A percentile compares a stretch with the other conserved stretches of the same genome.
phyloP scores from a whole-genome alignment of 257 asterid genomes.

The Gardenia jasminoides region DNA sequence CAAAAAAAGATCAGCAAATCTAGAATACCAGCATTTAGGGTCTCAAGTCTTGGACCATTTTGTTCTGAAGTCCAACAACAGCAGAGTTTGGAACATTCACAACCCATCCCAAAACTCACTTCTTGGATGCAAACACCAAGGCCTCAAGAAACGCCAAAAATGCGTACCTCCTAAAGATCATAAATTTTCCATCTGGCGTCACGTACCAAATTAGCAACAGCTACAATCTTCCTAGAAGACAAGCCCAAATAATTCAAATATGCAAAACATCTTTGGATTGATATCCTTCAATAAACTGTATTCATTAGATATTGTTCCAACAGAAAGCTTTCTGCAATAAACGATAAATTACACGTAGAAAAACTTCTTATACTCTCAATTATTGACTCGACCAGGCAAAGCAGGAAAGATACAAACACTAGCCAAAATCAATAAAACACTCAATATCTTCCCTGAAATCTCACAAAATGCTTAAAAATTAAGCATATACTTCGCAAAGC shows the following conservation, averaged over 20 bases:
- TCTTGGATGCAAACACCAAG: background rate
- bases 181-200: constrained; percentile 19
- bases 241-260: background rate
- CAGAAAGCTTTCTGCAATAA: background rate
- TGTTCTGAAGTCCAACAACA: constrained; percentile 38
- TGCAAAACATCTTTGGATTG: background rate
- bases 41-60: constrained; percentile 30
- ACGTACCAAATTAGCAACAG: constrained; percentile 7
- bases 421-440: background rate
- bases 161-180: constrained; percentile 10
- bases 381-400: background rate
- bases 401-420: background rate
- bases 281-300: background rate
- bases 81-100: constrained; percentile 35
- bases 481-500: no score
- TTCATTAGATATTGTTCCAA: background rate
- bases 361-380: background rate
- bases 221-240: constrained; percentile 11
- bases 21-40: constrained; percentile 31
- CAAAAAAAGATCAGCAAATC: background rate
- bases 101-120: constrained; percentile 36
- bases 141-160: background rate
- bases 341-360: background rate
- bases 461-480: background rate
- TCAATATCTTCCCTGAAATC: background rate